Evolutionary conservation across 2,329 filamentous ascomycete genomes (phyloP).

Genomic region (Grosmannia penicillata): DNA sequence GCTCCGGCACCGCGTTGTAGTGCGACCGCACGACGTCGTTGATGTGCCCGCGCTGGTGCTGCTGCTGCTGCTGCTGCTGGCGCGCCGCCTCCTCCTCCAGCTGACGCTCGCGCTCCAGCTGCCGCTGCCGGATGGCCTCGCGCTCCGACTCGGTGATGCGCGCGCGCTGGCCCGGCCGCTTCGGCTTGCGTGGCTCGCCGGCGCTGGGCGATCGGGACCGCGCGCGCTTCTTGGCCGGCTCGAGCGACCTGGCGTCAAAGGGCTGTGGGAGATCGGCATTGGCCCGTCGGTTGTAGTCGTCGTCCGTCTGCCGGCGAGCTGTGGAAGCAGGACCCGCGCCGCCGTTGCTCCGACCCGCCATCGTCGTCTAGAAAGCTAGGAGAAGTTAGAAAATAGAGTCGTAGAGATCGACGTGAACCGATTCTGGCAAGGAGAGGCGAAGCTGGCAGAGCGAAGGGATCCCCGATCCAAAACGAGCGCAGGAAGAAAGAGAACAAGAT

Average conservation of each 20-base stretch:
- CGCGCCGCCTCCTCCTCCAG: slow-evolving; percentile 21
- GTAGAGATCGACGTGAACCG: no score
- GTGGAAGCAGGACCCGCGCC: background rate
- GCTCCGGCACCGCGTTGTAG: slow-evolving; percentile 91
- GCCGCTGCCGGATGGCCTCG: slow-evolving; percentile 49
- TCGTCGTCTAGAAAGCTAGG: background rate
- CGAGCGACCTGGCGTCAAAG: slow-evolving; percentile 43
- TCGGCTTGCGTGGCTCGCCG: slow-evolving; percentile 40
- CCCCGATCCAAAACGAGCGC: no score
- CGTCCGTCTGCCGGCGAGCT: slow-evolving; percentile 1
- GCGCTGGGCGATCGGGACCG: slow-evolving; percentile 31
- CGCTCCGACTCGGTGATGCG: slow-evolving; percentile 53
- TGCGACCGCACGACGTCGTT: slow-evolving; percentile 83
- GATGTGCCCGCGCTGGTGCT: slow-evolving; percentile 40
- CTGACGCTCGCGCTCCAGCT: slow-evolving; percentile 38
- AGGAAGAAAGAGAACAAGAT: no score
- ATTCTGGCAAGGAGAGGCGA: no score
- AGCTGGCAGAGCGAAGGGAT: no score
- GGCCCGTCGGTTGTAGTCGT: slow-evolving; percentile 11
- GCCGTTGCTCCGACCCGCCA: background rate
- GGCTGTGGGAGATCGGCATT: slow-evolving; percentile 39
- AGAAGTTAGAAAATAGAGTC: no score
- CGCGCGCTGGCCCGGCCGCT: slow-evolving; percentile 51
- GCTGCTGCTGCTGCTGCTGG: slow-evolving; percentile 17
- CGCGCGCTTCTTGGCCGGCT: slow-evolving; percentile 42